Evolutionary conservation across 805 yeast genomes (phyloP).

Genomic region (Blastobotrys attinorum): DNA sequence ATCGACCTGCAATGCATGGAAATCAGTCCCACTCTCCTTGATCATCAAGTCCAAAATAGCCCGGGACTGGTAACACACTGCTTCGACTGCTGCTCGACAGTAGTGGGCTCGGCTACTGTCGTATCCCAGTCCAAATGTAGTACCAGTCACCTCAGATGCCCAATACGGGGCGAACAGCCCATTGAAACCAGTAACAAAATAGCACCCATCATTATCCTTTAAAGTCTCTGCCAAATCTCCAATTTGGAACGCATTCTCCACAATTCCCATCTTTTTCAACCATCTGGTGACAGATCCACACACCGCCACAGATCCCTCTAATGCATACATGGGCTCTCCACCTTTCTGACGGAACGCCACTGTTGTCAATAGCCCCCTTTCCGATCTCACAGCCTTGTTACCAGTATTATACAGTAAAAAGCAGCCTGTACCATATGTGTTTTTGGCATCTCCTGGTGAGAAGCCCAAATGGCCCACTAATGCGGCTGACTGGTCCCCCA

Average conservation of each 20-base stretch:
- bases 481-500: conserved; percentile 93
- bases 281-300: conserved; percentile 93
- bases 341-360: conserved; percentile 85
- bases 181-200: conserved; percentile 89
- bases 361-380: conserved; percentile 81
- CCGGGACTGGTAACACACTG: conserved; percentile 88
- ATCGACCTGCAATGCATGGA: conserved; percentile 57
- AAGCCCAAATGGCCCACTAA: conserved; percentile 88
- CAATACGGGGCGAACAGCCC: conserved; percentile 95
- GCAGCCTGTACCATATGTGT: conserved; percentile 96
- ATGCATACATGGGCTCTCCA: conserved; percentile 69
- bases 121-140: conserved; percentile 88
- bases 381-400: conserved; percentile 53
- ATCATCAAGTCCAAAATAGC: conserved; percentile 89
- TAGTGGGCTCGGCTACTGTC: conserved; percentile 87
- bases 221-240: conserved; percentile 87
- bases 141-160: conserved; percentile 88
- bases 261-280: conserved; percentile 79
- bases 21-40: conserved; percentile 59
- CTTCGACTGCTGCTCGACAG: conserved; percentile 91
- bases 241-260: conserved; percentile 74
- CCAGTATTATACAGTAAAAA: conserved; percentile 88
- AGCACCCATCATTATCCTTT: conserved; percentile 79
- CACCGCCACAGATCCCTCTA: conserved; percentile 94
- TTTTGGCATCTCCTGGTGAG: conserved; percentile 77